These are phyloP conservation scores for Rhodocollybia butyracea DNA, from an alignment of 768 basidiomycete genomes.

Conservation along the genomic window DNA sequence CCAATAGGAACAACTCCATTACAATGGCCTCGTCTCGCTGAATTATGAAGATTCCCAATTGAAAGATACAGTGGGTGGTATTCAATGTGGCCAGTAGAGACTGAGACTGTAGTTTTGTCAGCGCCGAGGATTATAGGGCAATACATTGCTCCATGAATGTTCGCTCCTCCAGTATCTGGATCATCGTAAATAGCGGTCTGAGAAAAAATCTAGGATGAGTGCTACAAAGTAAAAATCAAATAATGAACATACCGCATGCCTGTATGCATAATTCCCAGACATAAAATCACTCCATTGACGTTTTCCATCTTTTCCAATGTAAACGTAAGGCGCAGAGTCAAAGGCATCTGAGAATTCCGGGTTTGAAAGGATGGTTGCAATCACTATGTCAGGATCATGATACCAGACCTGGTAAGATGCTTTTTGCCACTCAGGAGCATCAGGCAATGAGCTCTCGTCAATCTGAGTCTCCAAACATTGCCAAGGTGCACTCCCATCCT, in stretches of 20 bases:
- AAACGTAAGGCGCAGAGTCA: conserved; percentile 23
- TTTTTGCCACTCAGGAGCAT: conserved; percentile 18
- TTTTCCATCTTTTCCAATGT: conserved; percentile 19
- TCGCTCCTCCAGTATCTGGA: not conserved
- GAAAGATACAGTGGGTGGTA: conserved; percentile 34
- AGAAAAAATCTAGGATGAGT: not conserved
- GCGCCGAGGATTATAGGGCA: conserved; percentile 33
- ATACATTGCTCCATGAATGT: conserved; percentile 19
- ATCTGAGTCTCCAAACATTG: conserved; percentile 12
- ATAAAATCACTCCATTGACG: conserved; percentile 31
- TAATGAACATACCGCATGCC: conserved; percentile 27
- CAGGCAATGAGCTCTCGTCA: conserved; percentile 10
- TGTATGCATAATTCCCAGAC: conserved; percentile 39
- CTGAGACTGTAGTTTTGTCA: conserved; percentile 36
- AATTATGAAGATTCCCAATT: conserved; percentile 29
- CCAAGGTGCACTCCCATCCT: conserved; percentile 21
- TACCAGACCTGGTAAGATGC: conserved; percentile 21
- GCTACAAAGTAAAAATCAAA: not conserved
- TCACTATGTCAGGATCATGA: conserved; percentile 10
- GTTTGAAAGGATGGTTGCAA: conserved; percentile 17
- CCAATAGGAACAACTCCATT: conserved; percentile 20
- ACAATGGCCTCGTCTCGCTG: conserved; percentile 26
- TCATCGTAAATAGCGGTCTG: not conserved
- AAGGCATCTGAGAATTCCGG: conserved; percentile 16
- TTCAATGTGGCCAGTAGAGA: conserved; percentile 32